Conservation (phyloP, 106 monocot genomes). For the Posidonia australis region DNA sequence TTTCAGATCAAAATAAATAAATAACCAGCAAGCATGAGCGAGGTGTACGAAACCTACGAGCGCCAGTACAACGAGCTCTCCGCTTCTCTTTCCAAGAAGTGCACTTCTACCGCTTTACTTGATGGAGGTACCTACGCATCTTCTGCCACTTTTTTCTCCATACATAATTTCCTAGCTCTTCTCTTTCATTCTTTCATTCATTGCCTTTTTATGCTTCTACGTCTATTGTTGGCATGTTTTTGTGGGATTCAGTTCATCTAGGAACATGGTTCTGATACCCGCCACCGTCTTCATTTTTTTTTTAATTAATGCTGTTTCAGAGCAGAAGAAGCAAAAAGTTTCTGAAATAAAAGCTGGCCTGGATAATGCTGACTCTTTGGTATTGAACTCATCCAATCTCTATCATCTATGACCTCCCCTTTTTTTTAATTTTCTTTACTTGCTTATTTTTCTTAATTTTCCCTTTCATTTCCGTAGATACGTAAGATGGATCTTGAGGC, state of each 20-base stretch:
- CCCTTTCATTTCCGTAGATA: conserved; percentile 8
- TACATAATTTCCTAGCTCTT: too few relatives aligned
- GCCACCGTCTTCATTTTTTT: too few relatives aligned
- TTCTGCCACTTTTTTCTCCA: too few relatives aligned
- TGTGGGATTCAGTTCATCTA: too few relatives aligned
- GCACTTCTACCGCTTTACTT: conserved; percentile 3
- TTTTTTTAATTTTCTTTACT: too few relatives aligned
- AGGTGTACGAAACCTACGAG: conserved; percentile 20
- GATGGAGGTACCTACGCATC: conserved; percentile 11
- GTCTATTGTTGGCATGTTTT: too few relatives aligned
- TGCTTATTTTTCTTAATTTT: not conserved
- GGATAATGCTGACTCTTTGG: conserved; percentile 72
- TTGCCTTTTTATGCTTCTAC: too few relatives aligned
- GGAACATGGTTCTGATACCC: too few relatives aligned
- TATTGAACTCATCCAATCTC: conserved; percentile 6
- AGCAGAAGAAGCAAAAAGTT: conserved; percentile 68
- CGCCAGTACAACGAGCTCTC: conserved; percentile 27
- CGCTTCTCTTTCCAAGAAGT: conserved; percentile 18
- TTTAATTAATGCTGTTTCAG: conserved; percentile 38
- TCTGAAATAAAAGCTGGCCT: conserved; percentile 55
- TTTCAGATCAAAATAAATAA: too few relatives aligned
- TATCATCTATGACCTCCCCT: too few relatives aligned
- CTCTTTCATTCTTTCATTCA: too few relatives aligned
- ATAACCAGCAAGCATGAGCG: conserved; percentile 9
- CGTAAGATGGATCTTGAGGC: conserved; percentile 38